Conservation (phyloP, 345 rosid genomes). For the Ricinus communis region DNA sequence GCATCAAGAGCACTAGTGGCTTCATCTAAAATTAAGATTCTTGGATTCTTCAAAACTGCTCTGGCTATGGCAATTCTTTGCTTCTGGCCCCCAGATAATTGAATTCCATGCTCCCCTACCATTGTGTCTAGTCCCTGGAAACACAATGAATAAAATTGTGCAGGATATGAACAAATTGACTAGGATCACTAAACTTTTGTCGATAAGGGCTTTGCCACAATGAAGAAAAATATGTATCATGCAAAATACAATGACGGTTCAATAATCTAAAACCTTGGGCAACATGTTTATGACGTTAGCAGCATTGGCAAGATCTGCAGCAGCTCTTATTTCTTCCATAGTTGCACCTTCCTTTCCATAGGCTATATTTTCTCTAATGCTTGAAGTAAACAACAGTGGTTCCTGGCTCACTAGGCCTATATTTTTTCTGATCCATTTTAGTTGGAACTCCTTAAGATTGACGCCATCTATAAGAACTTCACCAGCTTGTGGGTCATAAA, state of each 20-base stretch:
- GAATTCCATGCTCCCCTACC: constrained; percentile 85
- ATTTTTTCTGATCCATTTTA: constrained; percentile 19
- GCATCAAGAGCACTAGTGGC: constrained; percentile 60
- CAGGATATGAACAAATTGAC: background rate
- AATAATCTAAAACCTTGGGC: constrained; percentile 13
- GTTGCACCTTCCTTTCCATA: constrained; percentile 19
- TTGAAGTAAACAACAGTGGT: constrained; percentile 13
- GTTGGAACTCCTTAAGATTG: constrained; percentile 16
- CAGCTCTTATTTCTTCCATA: constrained; percentile 16
- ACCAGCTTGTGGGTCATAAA: constrained; percentile 19
- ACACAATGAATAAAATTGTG: background rate
- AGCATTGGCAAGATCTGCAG: constrained; percentile 19
- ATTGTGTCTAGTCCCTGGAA: constrained; percentile 27
- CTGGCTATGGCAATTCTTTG: constrained; percentile 59
- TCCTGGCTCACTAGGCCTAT: constrained; percentile 22
- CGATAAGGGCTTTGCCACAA: background rate
- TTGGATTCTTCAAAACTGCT: constrained; percentile 57
- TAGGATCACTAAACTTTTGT: background rate
- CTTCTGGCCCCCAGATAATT: constrained; percentile 59
- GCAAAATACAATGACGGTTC: too few species aligned
- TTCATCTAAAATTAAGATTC: constrained; percentile 55
- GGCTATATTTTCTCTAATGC: constrained; percentile 19
- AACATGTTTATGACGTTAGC: constrained; percentile 17
- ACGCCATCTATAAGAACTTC: constrained; percentile 22
- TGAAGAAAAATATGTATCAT: background rate